phyloP scores from a whole-genome alignment of 2,329 filamentous ascomycete species.

The Penicillium sp. region DNA sequence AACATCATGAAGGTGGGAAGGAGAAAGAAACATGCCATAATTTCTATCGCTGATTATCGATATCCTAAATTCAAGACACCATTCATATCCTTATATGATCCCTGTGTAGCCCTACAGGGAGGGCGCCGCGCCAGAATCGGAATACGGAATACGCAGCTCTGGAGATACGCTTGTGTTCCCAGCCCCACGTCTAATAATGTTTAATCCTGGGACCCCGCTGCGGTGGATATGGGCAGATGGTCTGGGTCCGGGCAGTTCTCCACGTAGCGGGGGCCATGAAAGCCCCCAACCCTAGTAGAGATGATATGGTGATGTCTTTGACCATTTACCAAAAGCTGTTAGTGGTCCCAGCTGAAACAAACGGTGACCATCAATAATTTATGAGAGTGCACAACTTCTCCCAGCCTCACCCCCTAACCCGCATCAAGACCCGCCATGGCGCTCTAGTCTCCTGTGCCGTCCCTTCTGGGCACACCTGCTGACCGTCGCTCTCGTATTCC shows the following conservation, averaged over 20 bases:
- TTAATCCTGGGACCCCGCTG: background rate
- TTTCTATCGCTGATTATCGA: too few relatives aligned
- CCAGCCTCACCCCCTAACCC: background rate
- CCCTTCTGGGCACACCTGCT: background rate
- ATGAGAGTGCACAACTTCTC: too few relatives aligned
- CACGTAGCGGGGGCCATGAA: too few relatives aligned
- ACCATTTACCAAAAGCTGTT: too few relatives aligned
- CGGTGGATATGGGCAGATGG: background rate
- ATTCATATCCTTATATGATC: too few relatives aligned
- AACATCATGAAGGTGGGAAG: too few relatives aligned
- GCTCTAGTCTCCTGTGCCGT: background rate
- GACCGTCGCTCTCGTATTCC: background rate
- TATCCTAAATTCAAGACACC: too few relatives aligned
- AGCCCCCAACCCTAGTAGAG: background rate
- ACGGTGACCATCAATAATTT: too few relatives aligned
- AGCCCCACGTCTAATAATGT: background rate
- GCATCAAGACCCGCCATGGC: background rate
- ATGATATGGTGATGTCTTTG: too few relatives aligned
- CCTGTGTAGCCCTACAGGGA: too few relatives aligned
- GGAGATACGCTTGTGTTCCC: background rate
- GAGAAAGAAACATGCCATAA: too few relatives aligned
- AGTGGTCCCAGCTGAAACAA: too few relatives aligned
- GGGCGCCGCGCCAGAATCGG: background rate
- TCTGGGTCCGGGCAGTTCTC: background rate
- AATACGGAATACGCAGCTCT: background rate